Percentiles rank a stretch among this genome's conserved stretches.
Evolutionary conservation across 1,284 basidiomycete genomes (phyloP).

Genomic region (Peniophora sp.): DNA sequence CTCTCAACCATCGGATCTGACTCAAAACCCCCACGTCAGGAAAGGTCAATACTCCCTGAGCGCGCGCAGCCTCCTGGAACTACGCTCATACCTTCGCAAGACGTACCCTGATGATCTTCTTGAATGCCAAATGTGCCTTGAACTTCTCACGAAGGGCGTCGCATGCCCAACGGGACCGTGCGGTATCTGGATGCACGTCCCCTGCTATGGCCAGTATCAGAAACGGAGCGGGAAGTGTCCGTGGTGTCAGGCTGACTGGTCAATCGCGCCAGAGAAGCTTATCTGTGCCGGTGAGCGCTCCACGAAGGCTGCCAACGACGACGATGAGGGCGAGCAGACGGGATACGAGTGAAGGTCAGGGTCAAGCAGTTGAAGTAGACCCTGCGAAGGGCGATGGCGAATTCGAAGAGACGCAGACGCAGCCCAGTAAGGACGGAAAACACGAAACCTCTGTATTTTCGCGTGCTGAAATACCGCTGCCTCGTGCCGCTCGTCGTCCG

Average conservation of each 20-base stretch:
- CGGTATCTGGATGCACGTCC: slow-evolving; percentile 55
- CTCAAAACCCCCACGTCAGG: slow-evolving; percentile 10
- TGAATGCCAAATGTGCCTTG: slow-evolving; percentile 70
- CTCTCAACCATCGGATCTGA: no score
- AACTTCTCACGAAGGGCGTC: slow-evolving; percentile 62
- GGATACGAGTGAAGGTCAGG: slow-evolving; percentile 19
- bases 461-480: no score
- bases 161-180: slow-evolving; percentile 60
- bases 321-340: slow-evolving; percentile 21
- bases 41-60: slow-evolving; percentile 71
- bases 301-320: slow-evolving; percentile 45
- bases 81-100: slow-evolving; percentile 64
- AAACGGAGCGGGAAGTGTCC: slow-evolving; percentile 42
- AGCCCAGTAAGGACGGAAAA: slow-evolving; percentile 23
- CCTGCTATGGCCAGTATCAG: slow-evolving; percentile 48
- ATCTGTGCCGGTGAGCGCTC: slow-evolving; percentile 55
- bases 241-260: slow-evolving; percentile 52
- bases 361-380: slow-evolving; percentile 26
- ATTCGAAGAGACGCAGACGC: slow-evolving; percentile 11
- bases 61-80: slow-evolving; percentile 66
- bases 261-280: slow-evolving; percentile 33
- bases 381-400: slow-evolving; percentile 27
- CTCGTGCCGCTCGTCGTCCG: no score
- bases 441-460: slow-evolving; percentile 19
- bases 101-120: slow-evolving; percentile 67